Evolutionary conservation across 257 asterid genomes (phyloP), one percentile per base, ranked within the genome.

Genomic region (Nicotiana sylvestris): DNA sequence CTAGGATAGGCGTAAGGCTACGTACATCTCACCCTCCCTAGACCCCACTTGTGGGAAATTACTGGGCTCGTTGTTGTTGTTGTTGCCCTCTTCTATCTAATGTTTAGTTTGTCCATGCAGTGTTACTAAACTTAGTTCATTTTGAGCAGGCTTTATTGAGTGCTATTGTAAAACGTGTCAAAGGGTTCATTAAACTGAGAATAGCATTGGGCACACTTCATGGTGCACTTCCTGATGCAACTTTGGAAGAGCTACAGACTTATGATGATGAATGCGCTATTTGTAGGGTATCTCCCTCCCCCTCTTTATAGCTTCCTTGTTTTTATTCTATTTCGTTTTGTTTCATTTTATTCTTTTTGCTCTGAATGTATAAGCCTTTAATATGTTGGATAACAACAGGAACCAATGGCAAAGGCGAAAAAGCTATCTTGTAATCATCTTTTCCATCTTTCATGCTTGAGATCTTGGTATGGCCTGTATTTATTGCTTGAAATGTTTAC

Each of bases 381-480:
- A 21, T 21, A 51, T 76, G 46, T 85, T 81, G 90, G 68, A 69
- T 77, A 79, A 82, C 37, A 72, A 76, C 92, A 95, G 98, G 98
- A 95, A 89, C 98, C 98, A 37, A 95, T 95, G 98, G 97, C 98
- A 1, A 95, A 92, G 85, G 98, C 98, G 15, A 95, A 95, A 96
- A 93, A 89, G 90, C 92, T 95, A 65, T 87, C 97, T 11, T 95
- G 98, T 83, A 93, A 90, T 77, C 98, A 95, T 90, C 95, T 95
- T 78, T 95, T 92, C 92, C 98, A 95, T 87, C 93, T 95, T 68
- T 88, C 94, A 5, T 95, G 98, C 92, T 90, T 95, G 98, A 89
- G 98, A 86, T 95, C 98, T 87, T 93, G 98, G 98, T 95, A 91
- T 49, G 92, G 29, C 60, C 64, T 25, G 2, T 68, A 56, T 62